Base-by-base conservation (phyloP, 2,329 filamentous ascomycete species). In the Verticillium zaregamsianum region DNA sequence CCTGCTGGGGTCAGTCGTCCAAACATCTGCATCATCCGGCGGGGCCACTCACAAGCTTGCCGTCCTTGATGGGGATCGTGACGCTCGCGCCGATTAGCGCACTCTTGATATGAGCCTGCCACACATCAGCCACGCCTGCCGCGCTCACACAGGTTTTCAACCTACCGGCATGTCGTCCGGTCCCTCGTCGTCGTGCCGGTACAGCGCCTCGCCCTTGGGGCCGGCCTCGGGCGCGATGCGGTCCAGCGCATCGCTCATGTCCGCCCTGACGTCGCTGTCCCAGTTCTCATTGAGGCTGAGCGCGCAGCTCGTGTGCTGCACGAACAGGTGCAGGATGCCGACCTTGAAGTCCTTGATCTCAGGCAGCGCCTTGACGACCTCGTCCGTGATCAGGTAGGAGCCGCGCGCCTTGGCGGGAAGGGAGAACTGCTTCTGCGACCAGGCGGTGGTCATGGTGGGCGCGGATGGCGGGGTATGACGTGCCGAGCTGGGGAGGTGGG, bases 191-290 rank as follows among this genome's bases (percentile, higher is more conserved):
- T 85, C 87, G 77, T 99, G 95, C 54, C 91, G 81, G 77, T 98
- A 99, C 55, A 98, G 74, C 9, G 86, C 82, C 73, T 87, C 82
- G 3, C 90, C 89, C 72, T 88, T 89, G 28, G 82, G 84, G 61
- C 96, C 93, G 5, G 76, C 76, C 71, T 91, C 90, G 0, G 93
- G 93, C 52, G 90, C 95, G 70, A 99, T 90, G 55, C 93, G 83
- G 76, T 99, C 94, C 67, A 99, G 81, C 56, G 94, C 92, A 79
- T 97, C 92, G 71, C 87, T 92, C 94, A 98, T 97, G 76, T 99
- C 93, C 49, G 84, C 85, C 62, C 93, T 85, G n/a, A 99, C 95
- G 77, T 96, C 92, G 55, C 74, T 72, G 71, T 94, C 92, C 72
- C 85, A 89, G 79, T 98, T 98, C 83, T 99, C 95, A 73, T 99